Evolutionary conservation across 2,329 filamentous ascomycete species (phyloP), one percentile per base, ranked within the genome.

Genomic region (Verticillium nubilum): DNA sequence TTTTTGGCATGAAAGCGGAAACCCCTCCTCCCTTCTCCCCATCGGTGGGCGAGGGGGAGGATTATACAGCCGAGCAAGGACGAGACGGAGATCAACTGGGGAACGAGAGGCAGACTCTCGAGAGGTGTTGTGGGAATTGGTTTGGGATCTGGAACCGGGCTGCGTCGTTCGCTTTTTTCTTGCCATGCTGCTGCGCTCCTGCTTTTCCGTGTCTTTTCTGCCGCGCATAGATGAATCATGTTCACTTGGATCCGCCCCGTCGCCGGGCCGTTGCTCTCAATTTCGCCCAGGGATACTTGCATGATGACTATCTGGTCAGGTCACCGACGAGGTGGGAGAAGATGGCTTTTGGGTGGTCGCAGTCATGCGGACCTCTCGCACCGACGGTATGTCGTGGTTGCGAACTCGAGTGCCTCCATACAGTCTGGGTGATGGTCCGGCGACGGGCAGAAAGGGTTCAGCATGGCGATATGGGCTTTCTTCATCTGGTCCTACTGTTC

Each of bases 91-190:
- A 33, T 13, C n/a, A 25, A 33, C 52, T 31, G 29, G 52, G 52
- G 27, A 26, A 17, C 26, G 54, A 56, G 25, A 29, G n/a, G 54
- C 29, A 56, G 33, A 26, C 25, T 56, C 54, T 62, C 60, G 59
- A 56, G 54, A 63, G 57, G 59, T 64, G 61, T 61, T 58, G 59
- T 50, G 42, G 61, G 59, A 52, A 54, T 52, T 54, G 56, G 59
- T 58, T 57, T 52, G 55, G 59, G 61, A 61, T 60, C 37, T 50
- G 56, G 56, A 28, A 58, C 54, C 35, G 59, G 56, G 59, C 59
- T 63, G 61, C 57, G 47, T 60, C 61, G 56, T 62, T 63, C 57
- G 58, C 57, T 60, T 59, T 58, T 60, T 60, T 57, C 61, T 55
- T 50, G 42, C 42, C 42, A 26, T 50, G 42, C 42, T 50, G 42